Conservation (phyloP, 78 protist species). For the Reticulomyxa filosa region DNA sequence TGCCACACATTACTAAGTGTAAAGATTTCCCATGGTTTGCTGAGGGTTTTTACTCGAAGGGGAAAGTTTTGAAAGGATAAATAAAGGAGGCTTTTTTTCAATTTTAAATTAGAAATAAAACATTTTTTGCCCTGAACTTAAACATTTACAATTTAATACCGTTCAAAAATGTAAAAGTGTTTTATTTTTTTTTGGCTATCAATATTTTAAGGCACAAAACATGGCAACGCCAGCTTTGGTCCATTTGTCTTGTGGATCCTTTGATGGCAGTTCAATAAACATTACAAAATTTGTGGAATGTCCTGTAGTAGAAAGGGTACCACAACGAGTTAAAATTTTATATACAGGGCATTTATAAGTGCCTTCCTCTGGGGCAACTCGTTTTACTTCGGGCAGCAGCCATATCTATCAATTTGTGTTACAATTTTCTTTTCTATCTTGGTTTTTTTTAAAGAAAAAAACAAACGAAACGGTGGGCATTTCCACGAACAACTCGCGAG, state of each 20-base stretch:
- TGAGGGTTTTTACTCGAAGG: too few species aligned
- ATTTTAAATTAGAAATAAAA: too few species aligned
- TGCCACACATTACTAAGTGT: too few species aligned
- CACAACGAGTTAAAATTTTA: constrained; percentile 18
- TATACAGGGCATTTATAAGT: constrained; percentile 45
- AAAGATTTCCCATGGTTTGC: too few species aligned
- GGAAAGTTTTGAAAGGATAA: too few species aligned
- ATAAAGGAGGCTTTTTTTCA: too few species aligned
- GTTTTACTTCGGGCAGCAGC: constrained; percentile 26
- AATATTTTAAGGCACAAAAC: constrained; percentile 22
- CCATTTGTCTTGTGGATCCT: constrained; percentile 22
- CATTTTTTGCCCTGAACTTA: too few species aligned
- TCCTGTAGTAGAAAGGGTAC: constrained; percentile 58
- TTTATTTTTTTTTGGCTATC: too few species aligned
- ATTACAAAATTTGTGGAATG: constrained; percentile 50
- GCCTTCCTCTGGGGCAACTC: background rate
- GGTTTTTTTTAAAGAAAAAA: background rate
- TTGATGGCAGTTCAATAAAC: constrained; percentile 13
- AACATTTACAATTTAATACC: too few species aligned
- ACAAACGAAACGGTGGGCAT: constrained; percentile 38
- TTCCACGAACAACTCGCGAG: constrained; percentile 51
- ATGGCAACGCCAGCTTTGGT: constrained; percentile 41
- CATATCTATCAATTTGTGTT: constrained; percentile 16
- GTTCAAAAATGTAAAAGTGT: too few species aligned
- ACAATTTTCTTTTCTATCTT: background rate